phyloP scores from a whole-genome alignment of 495 filamentous ascomycete genomes.

The Neurospora tetrasperma region DNA sequence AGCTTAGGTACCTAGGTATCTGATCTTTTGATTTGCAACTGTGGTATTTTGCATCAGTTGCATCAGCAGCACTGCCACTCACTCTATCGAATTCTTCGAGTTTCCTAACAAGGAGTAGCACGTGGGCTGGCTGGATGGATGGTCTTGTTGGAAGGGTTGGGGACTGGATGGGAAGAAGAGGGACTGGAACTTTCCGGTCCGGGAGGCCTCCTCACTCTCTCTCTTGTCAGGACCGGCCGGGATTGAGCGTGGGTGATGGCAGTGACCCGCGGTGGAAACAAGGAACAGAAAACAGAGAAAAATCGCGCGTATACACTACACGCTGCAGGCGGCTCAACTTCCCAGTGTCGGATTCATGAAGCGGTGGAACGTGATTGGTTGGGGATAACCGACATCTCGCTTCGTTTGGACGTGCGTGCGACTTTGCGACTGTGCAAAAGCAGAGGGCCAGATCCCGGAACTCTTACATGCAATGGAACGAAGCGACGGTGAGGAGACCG shows the following conservation, averaged over 20 bases:
- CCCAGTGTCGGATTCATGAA: neutral
- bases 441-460: neutral
- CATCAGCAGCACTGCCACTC: neutral
- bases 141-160: neutral
- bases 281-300: neutral
- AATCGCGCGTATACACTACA: neutral
- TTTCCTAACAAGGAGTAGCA: neutral
- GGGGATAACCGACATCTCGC: neutral
- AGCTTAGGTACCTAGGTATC: neutral
- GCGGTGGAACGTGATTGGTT: neutral
- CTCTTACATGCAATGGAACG: neutral
- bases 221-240: neutral
- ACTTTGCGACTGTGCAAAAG: neutral
- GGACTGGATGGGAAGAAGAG: neutral
- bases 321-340: neutral
- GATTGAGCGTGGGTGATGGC: neutral
- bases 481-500: neutral
- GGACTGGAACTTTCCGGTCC: neutral
- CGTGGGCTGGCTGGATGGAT: neutral
- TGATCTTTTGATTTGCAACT: neutral
- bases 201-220: neutral
- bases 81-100: neutral
- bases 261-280: neutral
- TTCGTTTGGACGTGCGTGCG: neutral
- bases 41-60: neutral